Conservation (phyloP, 2,329 filamentous ascomycete genomes). For the Furcasterigmium sp. region DNA sequence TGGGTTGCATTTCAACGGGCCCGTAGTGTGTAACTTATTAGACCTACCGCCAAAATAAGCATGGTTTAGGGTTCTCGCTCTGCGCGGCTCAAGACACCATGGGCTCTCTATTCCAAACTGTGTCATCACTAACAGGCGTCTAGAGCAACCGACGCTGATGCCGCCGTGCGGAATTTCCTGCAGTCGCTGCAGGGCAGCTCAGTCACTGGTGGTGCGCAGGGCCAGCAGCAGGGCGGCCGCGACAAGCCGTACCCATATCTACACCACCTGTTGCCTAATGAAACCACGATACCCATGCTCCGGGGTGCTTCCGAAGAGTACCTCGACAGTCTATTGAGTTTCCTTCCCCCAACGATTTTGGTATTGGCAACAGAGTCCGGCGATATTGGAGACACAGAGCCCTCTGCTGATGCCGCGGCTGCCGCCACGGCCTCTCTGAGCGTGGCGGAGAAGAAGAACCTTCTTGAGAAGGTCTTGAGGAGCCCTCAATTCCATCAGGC, state of each 20-base stretch:
- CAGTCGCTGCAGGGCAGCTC: slow-evolving; percentile 66
- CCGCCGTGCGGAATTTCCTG: slow-evolving; percentile 82
- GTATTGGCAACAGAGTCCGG: slow-evolving; percentile 65
- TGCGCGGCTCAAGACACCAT: slow-evolving; percentile 2
- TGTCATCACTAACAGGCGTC: not conserved
- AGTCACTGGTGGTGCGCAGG: slow-evolving; percentile 26
- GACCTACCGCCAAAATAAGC: slow-evolving; percentile 2
- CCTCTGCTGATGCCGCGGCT: slow-evolving; percentile 61
- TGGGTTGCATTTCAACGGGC: not conserved
- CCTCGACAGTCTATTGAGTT: slow-evolving; percentile 69
- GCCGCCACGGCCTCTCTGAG: slow-evolving; percentile 71
- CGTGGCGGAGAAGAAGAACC: slow-evolving; percentile 69
- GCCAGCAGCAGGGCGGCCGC: slow-evolving; percentile 21
- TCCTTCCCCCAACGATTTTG: slow-evolving; percentile 74
- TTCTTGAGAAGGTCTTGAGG: slow-evolving; percentile 76
- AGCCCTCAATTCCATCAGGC: slow-evolving; percentile 91
- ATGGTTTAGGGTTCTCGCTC: slow-evolving; percentile 3
- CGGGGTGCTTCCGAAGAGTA: slow-evolving; percentile 58
- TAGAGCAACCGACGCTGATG: slow-evolving; percentile 56
- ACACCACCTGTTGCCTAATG: slow-evolving; percentile 75
- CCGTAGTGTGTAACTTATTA: slow-evolving; percentile 2
- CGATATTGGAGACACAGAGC: slow-evolving; percentile 56
- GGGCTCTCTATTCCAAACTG: not conserved
- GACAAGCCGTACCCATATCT: slow-evolving; percentile 75
- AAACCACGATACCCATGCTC: slow-evolving; percentile 72